Evolutionary conservation across 2,329 filamentous ascomycete species (phyloP).

Genomic region (Exophiala dermatitidis): DNA sequence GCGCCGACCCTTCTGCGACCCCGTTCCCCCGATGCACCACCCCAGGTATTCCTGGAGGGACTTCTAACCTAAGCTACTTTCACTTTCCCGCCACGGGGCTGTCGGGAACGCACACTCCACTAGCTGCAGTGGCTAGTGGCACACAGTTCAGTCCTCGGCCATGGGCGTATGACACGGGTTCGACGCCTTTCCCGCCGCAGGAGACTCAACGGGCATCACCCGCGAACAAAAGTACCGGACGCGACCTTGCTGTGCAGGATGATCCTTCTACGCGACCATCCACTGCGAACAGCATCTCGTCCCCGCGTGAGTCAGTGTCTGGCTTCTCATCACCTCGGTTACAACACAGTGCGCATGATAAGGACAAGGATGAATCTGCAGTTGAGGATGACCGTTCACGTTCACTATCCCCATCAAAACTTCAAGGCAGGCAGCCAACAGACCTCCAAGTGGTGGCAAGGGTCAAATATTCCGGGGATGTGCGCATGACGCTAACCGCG

Average conservation of each 20-base stretch:
- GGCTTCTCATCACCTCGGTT: constrained; percentile 18
- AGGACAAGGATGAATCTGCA: constrained; percentile 10
- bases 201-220: not conserved
- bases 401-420: constrained; percentile 43
- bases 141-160: constrained; percentile 34
- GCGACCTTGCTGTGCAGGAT: constrained; percentile 31
- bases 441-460: constrained; percentile 91
- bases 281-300: constrained; percentile 32
- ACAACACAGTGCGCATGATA: constrained; percentile 9
- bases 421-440: constrained; percentile 68
- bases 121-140: constrained; percentile 41
- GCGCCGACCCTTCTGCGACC: constrained; percentile 33
- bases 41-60: constrained; percentile 43
- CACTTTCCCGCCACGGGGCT: constrained; percentile 43
- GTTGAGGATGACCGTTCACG: constrained; percentile 20
- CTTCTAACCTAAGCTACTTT: constrained; percentile 44
- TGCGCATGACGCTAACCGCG: constrained; percentile 81
- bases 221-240: not conserved
- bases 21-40: constrained; percentile 42
- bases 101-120: constrained; percentile 43
- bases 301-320: constrained; percentile 21
- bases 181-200: not conserved
- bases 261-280: constrained; percentile 38
- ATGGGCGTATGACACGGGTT: constrained; percentile 14
- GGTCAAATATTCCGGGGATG: constrained; percentile 79